phyloP scores from a whole-genome alignment of 116 monocot genomes.

The Trichopus zeylanicus region DNA sequence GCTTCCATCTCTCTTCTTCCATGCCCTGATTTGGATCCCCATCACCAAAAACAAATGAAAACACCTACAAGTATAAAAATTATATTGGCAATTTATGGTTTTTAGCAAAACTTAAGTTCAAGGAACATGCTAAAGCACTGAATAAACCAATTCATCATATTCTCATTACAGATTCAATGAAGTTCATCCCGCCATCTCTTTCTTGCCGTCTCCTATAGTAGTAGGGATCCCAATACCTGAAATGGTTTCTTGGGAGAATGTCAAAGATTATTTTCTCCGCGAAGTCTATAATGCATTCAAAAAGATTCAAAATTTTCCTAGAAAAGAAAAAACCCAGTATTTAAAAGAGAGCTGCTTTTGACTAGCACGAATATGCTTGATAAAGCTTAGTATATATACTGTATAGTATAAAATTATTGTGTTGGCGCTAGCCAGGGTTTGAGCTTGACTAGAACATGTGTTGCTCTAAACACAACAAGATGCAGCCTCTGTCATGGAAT shows the following conservation, averaged over 20 bases:
- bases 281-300: neutral
- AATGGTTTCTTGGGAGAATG: neutral
- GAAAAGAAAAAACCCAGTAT: neutral
- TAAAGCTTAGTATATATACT: too few relatives aligned
- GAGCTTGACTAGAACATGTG: too few relatives aligned
- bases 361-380: too few relatives aligned
- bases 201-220: constrained; percentile 38
- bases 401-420: too few relatives aligned
- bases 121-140: constrained; percentile 2
- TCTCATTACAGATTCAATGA: constrained; percentile 98
- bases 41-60: constrained; percentile 99
- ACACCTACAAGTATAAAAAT: constrained; percentile 51
- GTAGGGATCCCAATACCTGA: constrained; percentile 95
- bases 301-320: neutral
- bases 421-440: too few relatives aligned
- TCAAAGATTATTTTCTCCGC: neutral
- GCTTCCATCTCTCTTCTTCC: constrained; percentile 96
- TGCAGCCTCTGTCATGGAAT: too few relatives aligned
- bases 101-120: constrained; percentile 12
- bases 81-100: constrained; percentile 1
- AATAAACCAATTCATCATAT: constrained; percentile 51
- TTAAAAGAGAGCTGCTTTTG: too few relatives aligned
- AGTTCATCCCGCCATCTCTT: constrained; percentile 66
- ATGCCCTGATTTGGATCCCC: constrained; percentile 97
- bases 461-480: too few relatives aligned